Evolutionary conservation across 139 green algal species (phyloP).

Genomic region (Gonium pectorale): DNA sequence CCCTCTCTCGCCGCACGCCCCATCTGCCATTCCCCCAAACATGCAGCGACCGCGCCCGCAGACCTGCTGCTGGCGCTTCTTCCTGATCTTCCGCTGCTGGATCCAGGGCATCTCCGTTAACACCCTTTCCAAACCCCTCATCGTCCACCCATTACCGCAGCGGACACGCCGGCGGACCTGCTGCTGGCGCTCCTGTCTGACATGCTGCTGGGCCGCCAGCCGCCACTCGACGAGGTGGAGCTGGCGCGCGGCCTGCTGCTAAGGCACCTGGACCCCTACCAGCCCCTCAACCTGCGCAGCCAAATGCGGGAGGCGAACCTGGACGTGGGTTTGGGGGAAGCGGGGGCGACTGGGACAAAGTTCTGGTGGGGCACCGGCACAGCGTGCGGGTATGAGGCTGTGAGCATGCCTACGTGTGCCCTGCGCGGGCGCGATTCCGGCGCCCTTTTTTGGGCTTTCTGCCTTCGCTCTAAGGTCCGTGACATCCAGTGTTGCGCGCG

Average conservation of each 20-base stretch:
- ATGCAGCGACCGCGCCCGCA: constrained; percentile 46
- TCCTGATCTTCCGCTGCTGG: constrained; percentile 37
- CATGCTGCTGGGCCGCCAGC: constrained; percentile 25
- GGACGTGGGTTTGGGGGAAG: constrained; percentile 1
- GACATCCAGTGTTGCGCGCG: too few relatives aligned
- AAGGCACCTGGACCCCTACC: background rate
- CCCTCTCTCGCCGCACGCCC: too few relatives aligned
- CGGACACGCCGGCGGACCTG: constrained; percentile 51
- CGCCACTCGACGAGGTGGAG: constrained; percentile 21
- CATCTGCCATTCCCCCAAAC: too few relatives aligned
- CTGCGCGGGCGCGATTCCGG: background rate
- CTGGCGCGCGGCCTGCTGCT: background rate
- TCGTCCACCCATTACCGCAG: too few relatives aligned
- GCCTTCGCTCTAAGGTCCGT: too few relatives aligned
- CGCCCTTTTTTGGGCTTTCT: background rate
- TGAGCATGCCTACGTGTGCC: background rate
- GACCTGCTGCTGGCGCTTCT: constrained; percentile 60
- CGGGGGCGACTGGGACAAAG: too few relatives aligned
- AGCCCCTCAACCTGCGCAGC: background rate
- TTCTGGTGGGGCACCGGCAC: too few relatives aligned
- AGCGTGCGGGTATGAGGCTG: too few relatives aligned
- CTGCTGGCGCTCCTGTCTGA: constrained; percentile 56
- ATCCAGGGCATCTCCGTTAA: too few relatives aligned
- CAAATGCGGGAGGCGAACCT: background rate
- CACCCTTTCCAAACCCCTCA: too few relatives aligned